A percentile compares a stretch with the other conserved stretches of the same genome.
Conservation (phyloP, 139 green algal genomes). For the Trebouxia sp. region DNA sequence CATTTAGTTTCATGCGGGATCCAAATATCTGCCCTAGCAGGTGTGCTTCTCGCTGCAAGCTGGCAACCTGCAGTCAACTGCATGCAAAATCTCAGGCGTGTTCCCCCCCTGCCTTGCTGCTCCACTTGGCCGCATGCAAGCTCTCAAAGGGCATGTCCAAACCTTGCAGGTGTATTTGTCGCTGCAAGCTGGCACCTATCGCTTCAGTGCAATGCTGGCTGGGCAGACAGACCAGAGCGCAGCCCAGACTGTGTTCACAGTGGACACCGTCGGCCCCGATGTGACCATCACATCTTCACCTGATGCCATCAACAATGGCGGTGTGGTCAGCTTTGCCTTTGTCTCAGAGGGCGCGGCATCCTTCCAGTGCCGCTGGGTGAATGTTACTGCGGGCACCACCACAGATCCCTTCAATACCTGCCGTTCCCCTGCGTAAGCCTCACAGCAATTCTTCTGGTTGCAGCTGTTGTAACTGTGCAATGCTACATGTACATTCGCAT, state of each 20-base stretch:
- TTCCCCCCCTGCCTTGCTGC: neutral
- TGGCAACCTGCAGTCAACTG: neutral
- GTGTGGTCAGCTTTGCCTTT: neutral
- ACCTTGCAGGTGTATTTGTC: neutral
- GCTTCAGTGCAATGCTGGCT: conserved; percentile 17
- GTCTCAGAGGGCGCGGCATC: neutral
- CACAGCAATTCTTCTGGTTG: neutral
- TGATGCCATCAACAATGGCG: neutral
- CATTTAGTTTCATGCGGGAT: neutral
- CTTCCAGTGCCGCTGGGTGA: conserved; percentile 19
- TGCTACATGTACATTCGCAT: neutral
- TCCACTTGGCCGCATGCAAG: no score
- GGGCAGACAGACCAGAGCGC: neutral
- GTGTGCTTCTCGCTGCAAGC: neutral
- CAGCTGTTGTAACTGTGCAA: neutral
- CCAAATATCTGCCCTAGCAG: neutral
- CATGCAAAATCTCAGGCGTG: neutral
- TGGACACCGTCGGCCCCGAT: neutral
- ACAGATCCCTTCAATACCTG: neutral
- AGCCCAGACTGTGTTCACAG: neutral
- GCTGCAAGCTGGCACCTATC: conserved; percentile 8
- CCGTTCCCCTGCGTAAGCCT: neutral
- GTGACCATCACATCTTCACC: neutral
- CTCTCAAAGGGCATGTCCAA: neutral
- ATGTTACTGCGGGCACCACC: neutral